A percentile compares a stretch with the other conserved stretches of the same genome.
Conservation (phyloP, 1,139 yeast species). For the Geotrichum carabidarum region DNA sequence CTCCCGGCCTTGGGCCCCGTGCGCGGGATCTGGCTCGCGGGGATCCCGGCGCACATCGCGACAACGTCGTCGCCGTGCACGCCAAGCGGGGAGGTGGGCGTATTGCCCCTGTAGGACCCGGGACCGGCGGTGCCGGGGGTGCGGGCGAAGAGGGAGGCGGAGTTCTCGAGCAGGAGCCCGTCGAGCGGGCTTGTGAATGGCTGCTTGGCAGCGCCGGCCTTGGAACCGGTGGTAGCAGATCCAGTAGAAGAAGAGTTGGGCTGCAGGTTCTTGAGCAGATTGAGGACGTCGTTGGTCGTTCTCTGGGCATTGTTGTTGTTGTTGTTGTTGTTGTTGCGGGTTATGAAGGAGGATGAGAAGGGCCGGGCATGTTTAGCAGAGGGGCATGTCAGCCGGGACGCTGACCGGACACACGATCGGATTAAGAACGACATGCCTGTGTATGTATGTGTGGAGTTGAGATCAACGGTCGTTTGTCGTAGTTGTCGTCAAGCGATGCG, state of each 20-base stretch:
- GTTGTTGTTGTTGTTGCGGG: background rate
- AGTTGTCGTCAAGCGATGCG: background rate
- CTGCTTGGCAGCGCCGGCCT: background rate
- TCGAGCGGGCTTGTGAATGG: background rate
- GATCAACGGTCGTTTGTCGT: background rate
- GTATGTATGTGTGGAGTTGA: too few species aligned
- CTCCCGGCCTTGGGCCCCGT: slow-evolving; percentile 37
- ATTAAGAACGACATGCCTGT: background rate
- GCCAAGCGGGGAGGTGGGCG: background rate
- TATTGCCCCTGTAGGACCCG: too few species aligned
- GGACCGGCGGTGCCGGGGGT: too few species aligned
- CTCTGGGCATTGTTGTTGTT: background rate
- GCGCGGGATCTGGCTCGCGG: slow-evolving; percentile 14
- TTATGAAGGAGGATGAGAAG: background rate
- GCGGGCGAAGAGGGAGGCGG: background rate
- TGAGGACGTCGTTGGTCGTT: background rate
- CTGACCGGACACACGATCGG: background rate
- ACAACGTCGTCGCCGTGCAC: slow-evolving; percentile 6
- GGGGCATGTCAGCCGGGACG: background rate
- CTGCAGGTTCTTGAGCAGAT: background rate
- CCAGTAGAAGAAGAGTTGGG: background rate
- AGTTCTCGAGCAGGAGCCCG: background rate
- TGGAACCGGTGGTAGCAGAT: background rate
- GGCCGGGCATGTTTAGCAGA: background rate
- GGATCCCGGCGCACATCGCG: slow-evolving; percentile 6